Evolutionary conservation across 225 moss, liverwort and hornwort species (phyloP), one percentile per base, ranked within the genome.

Genomic region (Straminergon stramineum): DNA sequence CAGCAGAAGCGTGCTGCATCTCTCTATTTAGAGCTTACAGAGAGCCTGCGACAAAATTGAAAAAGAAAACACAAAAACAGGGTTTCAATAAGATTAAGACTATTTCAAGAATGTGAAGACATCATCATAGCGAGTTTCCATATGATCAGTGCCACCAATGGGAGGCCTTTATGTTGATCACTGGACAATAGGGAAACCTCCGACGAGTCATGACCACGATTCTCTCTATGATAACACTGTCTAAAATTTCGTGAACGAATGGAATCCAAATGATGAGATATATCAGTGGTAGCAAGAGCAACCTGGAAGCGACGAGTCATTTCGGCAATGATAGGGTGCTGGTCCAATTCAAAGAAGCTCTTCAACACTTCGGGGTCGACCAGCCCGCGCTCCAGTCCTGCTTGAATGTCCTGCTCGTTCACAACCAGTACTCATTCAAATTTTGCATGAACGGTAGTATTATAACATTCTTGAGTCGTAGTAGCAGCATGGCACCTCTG

Each of bases 341-440:
- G 88, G 73, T 98, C 98, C 84, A 98, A 86, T 93, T 97, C 97
- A 88, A 98, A 98, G 91, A 97, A 98, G 87, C 91, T 97, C 93
- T 97, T 87, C 58, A 98, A 82, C 79, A 96, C 95, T 93, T 97
- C 92, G 21, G 98, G 98, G 82, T 95, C 94, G 64, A 98, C 94
- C 58, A 98, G 90, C 37, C 98, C 98, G 90, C 94, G 94, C 76
- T 98, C 97, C 75, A 98, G 93, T 58, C 98, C 98, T 75, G 93
- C 73, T 91, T 98, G 98, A 45, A 97, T 93, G 85, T 98, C 98
- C 98, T 98, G 95, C 87, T 91, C 87, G 52, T 35, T 23, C 85
- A 81, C 85, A 71, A 70, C 41, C 69, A 75, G 55, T 21, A 31
- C 63, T 71, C 67, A n/a, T 86, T 78, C 83, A 88, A 55, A 71